A percentile compares a stretch with the other conserved stretches of the same genome.
Conservation (phyloP, 2,329 filamentous ascomycete species). For the Elsinoe fawcettii region DNA sequence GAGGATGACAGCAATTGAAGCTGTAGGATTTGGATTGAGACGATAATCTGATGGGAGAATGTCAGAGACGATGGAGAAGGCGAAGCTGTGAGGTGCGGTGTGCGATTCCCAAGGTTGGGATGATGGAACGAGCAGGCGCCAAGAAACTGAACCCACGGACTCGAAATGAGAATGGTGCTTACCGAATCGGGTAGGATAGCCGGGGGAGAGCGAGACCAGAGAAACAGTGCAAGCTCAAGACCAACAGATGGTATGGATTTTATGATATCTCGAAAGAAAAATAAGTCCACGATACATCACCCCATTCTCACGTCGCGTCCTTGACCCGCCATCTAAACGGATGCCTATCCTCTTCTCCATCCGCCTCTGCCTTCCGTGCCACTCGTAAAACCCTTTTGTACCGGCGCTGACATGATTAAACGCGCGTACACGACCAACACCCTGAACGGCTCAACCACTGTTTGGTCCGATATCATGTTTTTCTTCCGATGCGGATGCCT, state of each 20-base stretch:
- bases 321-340: constrained; percentile 14
- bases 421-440: constrained; percentile 15
- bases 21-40: neutral
- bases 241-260: neutral
- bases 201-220: neutral
- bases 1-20: constrained; percentile 14
- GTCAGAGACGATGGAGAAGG: constrained; percentile 16
- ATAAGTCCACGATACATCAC: neutral
- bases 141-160: constrained; percentile 1
- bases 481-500: neutral
- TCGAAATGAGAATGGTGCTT: constrained; percentile 8
- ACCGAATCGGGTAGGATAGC: constrained; percentile 5
- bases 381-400: neutral
- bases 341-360: constrained; percentile 4
- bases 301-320: neutral
- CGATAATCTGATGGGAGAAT: constrained; percentile 5
- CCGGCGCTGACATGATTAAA: constrained; percentile 12
- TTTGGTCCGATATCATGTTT: neutral
- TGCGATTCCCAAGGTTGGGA: constrained; percentile 9
- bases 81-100: constrained; percentile 14
- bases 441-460: neutral
- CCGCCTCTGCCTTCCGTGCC: neutral
- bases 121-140: constrained; percentile 8
- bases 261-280: too few relatives aligned
- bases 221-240: neutral